Percentiles rank a stretch among this genome's conserved stretches.
Conservation (phyloP, 805 yeast species). For the Candida ulmi region DNA sequence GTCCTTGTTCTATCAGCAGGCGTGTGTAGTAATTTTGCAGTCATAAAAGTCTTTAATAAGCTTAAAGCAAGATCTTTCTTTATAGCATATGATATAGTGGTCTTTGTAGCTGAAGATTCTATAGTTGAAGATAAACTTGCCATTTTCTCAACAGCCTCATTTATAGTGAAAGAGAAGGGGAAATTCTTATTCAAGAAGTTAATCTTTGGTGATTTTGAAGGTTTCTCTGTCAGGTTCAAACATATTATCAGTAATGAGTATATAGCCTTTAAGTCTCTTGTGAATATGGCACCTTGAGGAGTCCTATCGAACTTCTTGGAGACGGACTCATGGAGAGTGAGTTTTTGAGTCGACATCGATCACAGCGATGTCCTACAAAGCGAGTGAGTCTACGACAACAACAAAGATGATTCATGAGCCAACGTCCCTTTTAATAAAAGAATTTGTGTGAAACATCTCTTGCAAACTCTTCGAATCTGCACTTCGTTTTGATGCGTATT, state of each 20-base stretch:
- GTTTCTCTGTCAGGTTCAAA: conserved; percentile 31
- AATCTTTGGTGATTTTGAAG: conserved; percentile 19
- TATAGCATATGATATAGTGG: conserved; percentile 50
- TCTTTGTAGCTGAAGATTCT: conserved; percentile 43
- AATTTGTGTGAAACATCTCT: too few species aligned
- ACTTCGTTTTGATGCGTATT: conserved; percentile 7
- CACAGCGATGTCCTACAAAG: background rate
- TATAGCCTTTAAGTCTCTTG: conserved; percentile 55
- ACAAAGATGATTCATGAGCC: too few species aligned
- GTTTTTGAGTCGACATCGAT: conserved; percentile 1
- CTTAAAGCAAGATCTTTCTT: conserved; percentile 42
- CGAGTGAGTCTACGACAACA: too few species aligned
- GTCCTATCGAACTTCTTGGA: conserved; percentile 43
- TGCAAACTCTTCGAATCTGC: too few species aligned
- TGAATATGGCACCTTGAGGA: conserved; percentile 45
- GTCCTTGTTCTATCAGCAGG: conserved; percentile 69
- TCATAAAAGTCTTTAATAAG: conserved; percentile 46
- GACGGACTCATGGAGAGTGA: conserved; percentile 35
- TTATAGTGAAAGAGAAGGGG: conserved; percentile 49
- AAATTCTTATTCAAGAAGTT: conserved; percentile 27
- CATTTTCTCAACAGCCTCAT: conserved; percentile 51
- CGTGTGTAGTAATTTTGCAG: conserved; percentile 61
- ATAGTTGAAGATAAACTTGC: conserved; percentile 40
- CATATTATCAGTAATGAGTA: conserved; percentile 48
- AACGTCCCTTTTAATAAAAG: too few species aligned